phyloP scores from a whole-genome alignment of 192 early-diverging fungal species.

The Backusella australiensis region DNA sequence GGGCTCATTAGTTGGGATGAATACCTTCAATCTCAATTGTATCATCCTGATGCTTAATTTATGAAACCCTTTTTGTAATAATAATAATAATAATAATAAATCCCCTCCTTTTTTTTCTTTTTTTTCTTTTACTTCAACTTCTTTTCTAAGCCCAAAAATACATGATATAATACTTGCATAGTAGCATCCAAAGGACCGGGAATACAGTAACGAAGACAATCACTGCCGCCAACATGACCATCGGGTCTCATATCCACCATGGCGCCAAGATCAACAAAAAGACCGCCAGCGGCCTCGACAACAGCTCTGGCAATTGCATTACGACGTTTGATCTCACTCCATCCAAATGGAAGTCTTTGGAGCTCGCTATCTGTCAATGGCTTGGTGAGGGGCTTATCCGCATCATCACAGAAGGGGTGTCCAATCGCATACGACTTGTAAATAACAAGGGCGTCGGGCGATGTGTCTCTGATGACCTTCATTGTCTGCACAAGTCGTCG shows the following conservation, averaged over 20 bases:
- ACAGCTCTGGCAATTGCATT: slow-evolving; percentile 49
- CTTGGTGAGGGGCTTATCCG: slow-evolving; percentile 32
- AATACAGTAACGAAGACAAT: slow-evolving; percentile 55
- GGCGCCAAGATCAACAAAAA: slow-evolving; percentile 47
- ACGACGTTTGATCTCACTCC: slow-evolving; percentile 41
- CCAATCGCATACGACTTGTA: slow-evolving; percentile 49
- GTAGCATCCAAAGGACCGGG: slow-evolving; percentile 56
- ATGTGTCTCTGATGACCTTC: slow-evolving; percentile 29
- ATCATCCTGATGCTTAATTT: slow-evolving; percentile 33
- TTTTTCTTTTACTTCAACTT: background rate
- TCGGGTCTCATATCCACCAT: slow-evolving; percentile 45
- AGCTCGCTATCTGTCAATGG: slow-evolving; percentile 33
- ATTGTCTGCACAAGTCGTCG: slow-evolving; percentile 32
- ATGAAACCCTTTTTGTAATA: background rate
- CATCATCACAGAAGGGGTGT: slow-evolving; percentile 45
- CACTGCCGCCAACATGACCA: slow-evolving; percentile 53
- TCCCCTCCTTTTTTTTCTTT: too few species aligned
- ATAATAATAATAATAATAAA: background rate
- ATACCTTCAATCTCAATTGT: slow-evolving; percentile 51
- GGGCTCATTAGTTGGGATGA: slow-evolving; percentile 59
- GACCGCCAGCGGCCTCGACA: slow-evolving; percentile 49
- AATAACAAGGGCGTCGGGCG: slow-evolving; percentile 45
- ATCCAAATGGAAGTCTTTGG: slow-evolving; percentile 35
- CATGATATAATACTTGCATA: slow-evolving; percentile 34
- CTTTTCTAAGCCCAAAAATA: slow-evolving; percentile 19